phyloP scores from a whole-genome alignment of 2,329 filamentous ascomycete genomes.

The Apiospora hydei region DNA sequence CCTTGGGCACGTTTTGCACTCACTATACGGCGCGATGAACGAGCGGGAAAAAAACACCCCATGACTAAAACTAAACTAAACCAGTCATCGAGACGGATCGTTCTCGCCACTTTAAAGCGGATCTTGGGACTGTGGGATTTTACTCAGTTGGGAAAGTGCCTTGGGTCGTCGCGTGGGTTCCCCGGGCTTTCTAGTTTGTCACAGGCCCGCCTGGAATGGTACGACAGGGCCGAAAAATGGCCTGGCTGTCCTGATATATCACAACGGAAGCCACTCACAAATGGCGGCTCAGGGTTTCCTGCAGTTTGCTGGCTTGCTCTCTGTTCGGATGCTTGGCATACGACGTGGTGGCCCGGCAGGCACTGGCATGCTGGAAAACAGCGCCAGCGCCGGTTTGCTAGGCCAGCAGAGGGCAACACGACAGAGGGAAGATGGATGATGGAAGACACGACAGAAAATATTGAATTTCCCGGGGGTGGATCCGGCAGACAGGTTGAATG shows the following conservation, averaged over 20 bases:
- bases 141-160: constrained; percentile 10
- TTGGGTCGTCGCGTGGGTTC: constrained; percentile 2
- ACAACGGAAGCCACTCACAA: not conserved
- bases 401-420: no score
- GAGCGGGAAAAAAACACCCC: not conserved
- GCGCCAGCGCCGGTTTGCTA: not conserved
- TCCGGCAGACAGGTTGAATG: not conserved
- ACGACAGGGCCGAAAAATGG: constrained; percentile 7
- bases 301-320: not conserved
- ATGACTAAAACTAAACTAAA: not conserved
- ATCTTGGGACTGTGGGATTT: not conserved
- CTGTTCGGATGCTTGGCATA: not conserved
- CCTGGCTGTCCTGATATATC: not conserved
- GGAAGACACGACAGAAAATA: not conserved
- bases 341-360: not conserved
- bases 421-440: not conserved
- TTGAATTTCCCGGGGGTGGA: not conserved
- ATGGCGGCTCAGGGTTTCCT: not conserved
- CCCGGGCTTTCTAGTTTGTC: constrained; percentile 5
- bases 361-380: not conserved
- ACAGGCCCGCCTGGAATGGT: not conserved
- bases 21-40: not conserved
- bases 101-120: constrained; percentile 20
- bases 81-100: constrained; percentile 15
- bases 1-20: not conserved